Percentiles rank a stretch among this genome's conserved stretches.
phyloP scores from a whole-genome alignment of 2,329 filamentous ascomycete genomes.

The Talaromyces sp. region DNA sequence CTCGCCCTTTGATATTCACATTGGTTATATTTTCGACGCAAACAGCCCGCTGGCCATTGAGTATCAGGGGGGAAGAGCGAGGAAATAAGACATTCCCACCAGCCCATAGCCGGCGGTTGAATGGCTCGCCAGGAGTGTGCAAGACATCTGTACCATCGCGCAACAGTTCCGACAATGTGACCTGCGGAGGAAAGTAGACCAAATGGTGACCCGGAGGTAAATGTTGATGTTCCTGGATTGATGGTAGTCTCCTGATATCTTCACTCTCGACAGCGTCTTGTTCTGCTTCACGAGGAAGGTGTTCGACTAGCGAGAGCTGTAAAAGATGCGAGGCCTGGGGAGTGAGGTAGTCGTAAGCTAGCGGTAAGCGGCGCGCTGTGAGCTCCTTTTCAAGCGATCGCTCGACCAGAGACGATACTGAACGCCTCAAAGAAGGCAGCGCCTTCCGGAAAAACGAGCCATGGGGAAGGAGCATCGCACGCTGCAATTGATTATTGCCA shows the following conservation, averaged over 20 bases:
- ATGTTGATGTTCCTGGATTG: conserved; percentile 20
- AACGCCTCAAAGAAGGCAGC: neutral
- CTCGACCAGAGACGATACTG: conserved; percentile 27
- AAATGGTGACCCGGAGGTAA: conserved; percentile 63
- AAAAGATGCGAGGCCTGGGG: conserved; percentile 62
- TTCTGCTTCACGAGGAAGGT: conserved; percentile 34
- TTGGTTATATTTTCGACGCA: conserved; percentile 45
- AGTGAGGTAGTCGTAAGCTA: conserved; percentile 52
- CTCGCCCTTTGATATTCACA: conserved; percentile 45
- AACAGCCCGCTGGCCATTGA: conserved; percentile 33
- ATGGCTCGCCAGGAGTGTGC: conserved; percentile 68
- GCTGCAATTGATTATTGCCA: neutral
- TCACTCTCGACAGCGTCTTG: conserved; percentile 14
- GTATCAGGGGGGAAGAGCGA: conserved; percentile 18
- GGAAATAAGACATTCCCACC: conserved; percentile 64
- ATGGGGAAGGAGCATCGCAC: conserved; percentile 8
- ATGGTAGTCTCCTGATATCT: conserved; percentile 27
- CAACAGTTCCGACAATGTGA: conserved; percentile 57
- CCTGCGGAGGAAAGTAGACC: conserved; percentile 75
- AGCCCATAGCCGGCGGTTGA: conserved; percentile 78
- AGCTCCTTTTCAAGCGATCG: conserved; percentile 38
- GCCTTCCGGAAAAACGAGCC: neutral
- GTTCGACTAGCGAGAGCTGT: conserved; percentile 53
- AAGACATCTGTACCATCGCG: conserved; percentile 78
- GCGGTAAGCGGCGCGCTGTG: conserved; percentile 43